These are phyloP conservation scores for Penicillium canariense DNA, from an alignment of 495 filamentous ascomycete species.

Conservation along the genomic window DNA sequence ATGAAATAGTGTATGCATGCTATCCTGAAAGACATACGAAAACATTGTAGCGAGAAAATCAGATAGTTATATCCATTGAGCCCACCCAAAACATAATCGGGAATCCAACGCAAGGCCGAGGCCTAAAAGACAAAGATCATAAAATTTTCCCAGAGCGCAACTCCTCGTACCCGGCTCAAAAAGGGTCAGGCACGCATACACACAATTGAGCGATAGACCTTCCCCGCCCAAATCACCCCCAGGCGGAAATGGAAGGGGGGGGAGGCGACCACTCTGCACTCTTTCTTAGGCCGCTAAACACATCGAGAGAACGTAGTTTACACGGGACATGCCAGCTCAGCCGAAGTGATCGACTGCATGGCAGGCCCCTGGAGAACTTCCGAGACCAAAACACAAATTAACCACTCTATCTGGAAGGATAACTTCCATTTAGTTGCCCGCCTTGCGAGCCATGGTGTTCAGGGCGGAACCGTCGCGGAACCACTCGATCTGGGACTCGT, in stretches of 20 bases:
- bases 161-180: constrained; percentile 33
- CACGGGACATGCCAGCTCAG: constrained; percentile 16
- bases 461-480: constrained; percentile 95
- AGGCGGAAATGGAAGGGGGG: background rate
- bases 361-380: constrained; percentile 7
- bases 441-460: constrained; percentile 93
- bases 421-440: constrained; percentile 33
- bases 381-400: background rate
- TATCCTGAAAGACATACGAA: constrained; percentile 42
- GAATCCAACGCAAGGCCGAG: constrained; percentile 34
- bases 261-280: constrained; percentile 5
- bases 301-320: constrained; percentile 34
- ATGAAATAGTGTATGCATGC: constrained; percentile 42
- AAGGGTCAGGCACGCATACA: constrained; percentile 16
- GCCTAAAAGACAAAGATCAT: constrained; percentile 41
- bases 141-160: constrained; percentile 41
- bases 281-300: constrained; percentile 19
- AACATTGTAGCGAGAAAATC: constrained; percentile 39
- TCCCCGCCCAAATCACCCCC: background rate
- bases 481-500: constrained; percentile 95
- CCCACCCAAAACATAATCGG: constrained; percentile 36
- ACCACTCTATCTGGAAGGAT: background rate
- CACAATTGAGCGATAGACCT: constrained; percentile 3
- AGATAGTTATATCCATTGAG: constrained; percentile 48
- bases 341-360: background rate